Percentiles rank a stretch among this genome's conserved stretches.
phyloP scores from a whole-genome alignment of 1,284 basidiomycete genomes.

The Ustilago vetiveriae region DNA sequence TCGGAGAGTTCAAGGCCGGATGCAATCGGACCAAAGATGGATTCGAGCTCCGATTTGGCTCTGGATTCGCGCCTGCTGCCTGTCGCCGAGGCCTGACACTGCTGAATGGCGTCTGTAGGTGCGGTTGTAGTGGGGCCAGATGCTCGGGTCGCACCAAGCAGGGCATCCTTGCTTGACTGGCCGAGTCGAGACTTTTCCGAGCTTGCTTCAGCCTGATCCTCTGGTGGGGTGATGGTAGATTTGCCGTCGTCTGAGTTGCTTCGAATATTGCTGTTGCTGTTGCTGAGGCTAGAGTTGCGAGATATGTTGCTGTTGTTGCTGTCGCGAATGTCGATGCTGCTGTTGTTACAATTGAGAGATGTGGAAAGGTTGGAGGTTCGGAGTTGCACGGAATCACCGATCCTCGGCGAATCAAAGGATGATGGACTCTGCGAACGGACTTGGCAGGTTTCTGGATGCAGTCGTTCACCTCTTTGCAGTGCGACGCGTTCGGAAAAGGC shows the following conservation, averaged over 20 bases:
- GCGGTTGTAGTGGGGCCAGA: no score
- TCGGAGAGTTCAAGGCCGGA: conserved; percentile 18
- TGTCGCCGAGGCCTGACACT: not conserved
- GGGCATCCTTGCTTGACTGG: no score
- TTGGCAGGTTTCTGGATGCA: not conserved
- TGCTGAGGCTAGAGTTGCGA: conserved; percentile 4
- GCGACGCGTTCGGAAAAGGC: not conserved
- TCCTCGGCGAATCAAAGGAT: not conserved
- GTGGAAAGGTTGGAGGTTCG: not conserved
- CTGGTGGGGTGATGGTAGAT: no score
- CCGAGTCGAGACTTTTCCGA: no score
- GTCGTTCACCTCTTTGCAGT: conserved; percentile 8
- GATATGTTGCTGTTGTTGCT: not conserved
- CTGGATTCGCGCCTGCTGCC: conserved; percentile 3
- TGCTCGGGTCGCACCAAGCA: no score
- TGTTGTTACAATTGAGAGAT: conserved; percentile 15
- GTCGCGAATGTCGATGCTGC: conserved; percentile 1
- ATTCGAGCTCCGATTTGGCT: conserved; percentile 27
- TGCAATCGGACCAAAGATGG: conserved; percentile 23
- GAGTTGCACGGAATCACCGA: not conserved
- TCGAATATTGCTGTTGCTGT: conserved; percentile 3
- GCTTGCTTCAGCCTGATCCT: no score
- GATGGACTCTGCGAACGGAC: not conserved
- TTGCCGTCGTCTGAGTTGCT: not conserved
- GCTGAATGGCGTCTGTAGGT: no score